Conservation (phyloP, 192 early-diverging fungal genomes). For the Phlyctochytrium planicorne region DNA sequence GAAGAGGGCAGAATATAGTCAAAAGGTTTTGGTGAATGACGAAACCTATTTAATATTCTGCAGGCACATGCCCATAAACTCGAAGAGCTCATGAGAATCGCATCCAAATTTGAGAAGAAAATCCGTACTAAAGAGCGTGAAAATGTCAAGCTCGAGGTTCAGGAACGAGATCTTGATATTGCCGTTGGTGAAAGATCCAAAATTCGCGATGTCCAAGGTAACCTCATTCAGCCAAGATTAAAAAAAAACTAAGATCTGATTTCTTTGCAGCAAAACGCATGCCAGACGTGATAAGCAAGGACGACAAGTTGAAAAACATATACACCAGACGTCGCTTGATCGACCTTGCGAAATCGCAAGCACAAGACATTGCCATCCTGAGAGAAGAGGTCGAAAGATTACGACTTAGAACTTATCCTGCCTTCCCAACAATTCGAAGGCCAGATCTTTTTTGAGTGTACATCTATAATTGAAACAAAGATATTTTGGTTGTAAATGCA, state of each 20-base stretch:
- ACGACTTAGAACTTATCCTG: constrained; percentile 59
- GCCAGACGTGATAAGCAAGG: neutral
- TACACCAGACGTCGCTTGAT: constrained; percentile 46
- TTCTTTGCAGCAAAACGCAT: neutral
- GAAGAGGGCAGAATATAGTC: constrained; percentile 49
- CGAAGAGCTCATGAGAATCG: constrained; percentile 32
- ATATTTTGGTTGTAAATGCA: too few species aligned
- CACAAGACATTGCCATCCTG: constrained; percentile 62
- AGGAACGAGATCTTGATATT: constrained; percentile 28
- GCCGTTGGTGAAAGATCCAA: constrained; percentile 45
- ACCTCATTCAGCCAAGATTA: constrained; percentile 3
- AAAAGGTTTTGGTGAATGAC: constrained; percentile 28
- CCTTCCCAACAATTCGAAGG: constrained; percentile 42
- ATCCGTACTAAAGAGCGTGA: constrained; percentile 43
- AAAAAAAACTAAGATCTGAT: neutral
- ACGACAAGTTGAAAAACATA: constrained; percentile 38
- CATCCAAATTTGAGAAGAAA: constrained; percentile 36
- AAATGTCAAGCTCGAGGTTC: constrained; percentile 41
- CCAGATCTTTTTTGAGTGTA: constrained; percentile 6
- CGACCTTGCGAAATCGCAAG: constrained; percentile 59
- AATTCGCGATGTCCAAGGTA: constrained; percentile 46
- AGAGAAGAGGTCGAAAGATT: constrained; percentile 57
- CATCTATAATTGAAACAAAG: too few species aligned
- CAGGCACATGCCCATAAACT: constrained; percentile 51
- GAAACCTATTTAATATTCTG: neutral